Evolutionary conservation across 805 yeast species (phyloP), one percentile per base, ranked within the genome.

Genomic region (Saturnispora sekii): DNA sequence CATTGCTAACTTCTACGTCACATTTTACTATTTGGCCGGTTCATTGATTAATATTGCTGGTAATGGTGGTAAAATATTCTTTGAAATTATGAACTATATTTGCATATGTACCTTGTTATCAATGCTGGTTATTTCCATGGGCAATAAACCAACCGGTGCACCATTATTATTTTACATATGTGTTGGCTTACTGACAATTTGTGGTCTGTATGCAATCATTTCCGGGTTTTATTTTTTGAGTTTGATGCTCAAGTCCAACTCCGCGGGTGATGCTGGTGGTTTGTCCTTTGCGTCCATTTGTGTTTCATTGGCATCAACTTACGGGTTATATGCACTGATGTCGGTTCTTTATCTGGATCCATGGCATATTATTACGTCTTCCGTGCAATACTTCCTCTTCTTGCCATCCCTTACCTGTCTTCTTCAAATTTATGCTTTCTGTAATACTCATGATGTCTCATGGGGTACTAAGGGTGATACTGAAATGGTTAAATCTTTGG

Each of bases 391-490:
- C 69, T 84, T 90, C 65, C 61, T 89, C 52, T 74, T 93, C 72
- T 71, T 90, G 43, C 97, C 98, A 21, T 81, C 94, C 0, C 90
- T 88, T 61, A 84, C 94, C 4, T 86, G 96, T 66, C 81, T 96
- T 2, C 69, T 90, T 46, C 97, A 90, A 65, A 88, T 93, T 48
- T 90, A 88, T 67, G 97, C 98, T 1, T 88, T 90, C 65, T 90
- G 98, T 68, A 90, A 90, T 62, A 90, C 97, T 3, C 97, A 90
- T 65, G 98, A 90, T 69, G 96, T 93, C 41, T 84, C 96, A 0
- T 90, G 98, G 98, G 98, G 98, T 65, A 90, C 98, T 2, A 90
- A 90, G 61, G 98, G 98, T 53, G 96, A 89, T 49, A 84, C 81
- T 51, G 76, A 75, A 48, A 82, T 78, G 38, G 74, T 77, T 15